Percentiles rank a stretch among this genome's conserved stretches.
phyloP scores from a whole-genome alignment of 257 asterid genomes.

The Solanum appendiculatum region DNA sequence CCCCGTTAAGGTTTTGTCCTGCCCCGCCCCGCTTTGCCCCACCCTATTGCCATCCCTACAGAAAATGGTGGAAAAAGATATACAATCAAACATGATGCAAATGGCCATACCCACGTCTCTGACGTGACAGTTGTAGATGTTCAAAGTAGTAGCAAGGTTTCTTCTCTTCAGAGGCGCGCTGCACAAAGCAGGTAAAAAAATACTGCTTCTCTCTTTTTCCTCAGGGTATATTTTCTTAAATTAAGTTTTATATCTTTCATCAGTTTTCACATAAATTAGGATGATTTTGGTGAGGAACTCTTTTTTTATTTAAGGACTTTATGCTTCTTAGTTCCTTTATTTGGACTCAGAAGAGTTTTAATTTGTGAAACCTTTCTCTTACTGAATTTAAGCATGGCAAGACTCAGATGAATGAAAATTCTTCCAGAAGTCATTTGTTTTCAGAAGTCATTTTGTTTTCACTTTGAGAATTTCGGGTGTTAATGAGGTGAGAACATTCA shows the following conservation, averaged over 20 bases:
- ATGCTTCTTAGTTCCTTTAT: not conserved
- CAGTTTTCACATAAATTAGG: not conserved
- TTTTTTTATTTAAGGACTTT: not conserved
- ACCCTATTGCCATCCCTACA: too few relatives aligned
- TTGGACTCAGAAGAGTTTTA: not conserved
- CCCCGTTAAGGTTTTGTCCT: too few relatives aligned
- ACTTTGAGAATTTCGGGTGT: conserved; percentile 72
- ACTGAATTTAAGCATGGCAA: conserved; percentile 27
- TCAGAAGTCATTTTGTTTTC: conserved; percentile 88
- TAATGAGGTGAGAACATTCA: conserved; percentile 59
- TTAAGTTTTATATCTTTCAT: not conserved
- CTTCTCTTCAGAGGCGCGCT: conserved; percentile 81
- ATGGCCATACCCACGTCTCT: conserved; percentile 76
- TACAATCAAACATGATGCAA: conserved; percentile 69
- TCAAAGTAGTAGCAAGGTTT: conserved; percentile 79
- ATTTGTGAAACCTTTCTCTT: not conserved
- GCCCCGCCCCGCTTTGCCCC: too few relatives aligned
- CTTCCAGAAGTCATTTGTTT: conserved; percentile 95
- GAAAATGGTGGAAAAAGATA: conserved; percentile 70
- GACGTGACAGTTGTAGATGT: conserved; percentile 78
- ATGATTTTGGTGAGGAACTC: not conserved
- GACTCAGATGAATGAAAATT: conserved; percentile 94
- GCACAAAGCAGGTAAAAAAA: conserved; percentile 77
- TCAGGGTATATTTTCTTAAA: not conserved
- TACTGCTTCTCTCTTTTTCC: not conserved